phyloP scores from a whole-genome alignment of 1,284 basidiomycete genomes.

The Exsudoporus floridanus region DNA sequence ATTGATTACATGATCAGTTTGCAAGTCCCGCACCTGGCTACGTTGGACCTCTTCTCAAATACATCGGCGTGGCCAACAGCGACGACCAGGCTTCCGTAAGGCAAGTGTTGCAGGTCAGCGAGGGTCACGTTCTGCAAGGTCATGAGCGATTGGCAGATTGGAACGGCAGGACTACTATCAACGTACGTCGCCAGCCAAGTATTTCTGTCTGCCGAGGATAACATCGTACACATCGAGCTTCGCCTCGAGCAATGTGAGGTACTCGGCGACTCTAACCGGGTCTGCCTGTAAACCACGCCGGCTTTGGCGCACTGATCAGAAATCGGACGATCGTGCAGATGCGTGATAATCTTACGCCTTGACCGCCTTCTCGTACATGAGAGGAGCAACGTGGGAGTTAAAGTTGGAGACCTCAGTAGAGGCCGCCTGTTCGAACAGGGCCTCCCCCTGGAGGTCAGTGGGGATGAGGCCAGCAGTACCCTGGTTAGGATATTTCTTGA shows the following conservation, averaged over 20 bases:
- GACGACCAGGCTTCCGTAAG: slow-evolving; percentile 37
- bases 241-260: slow-evolving; percentile 28
- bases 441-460: slow-evolving; percentile 30
- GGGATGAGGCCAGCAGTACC: slow-evolving; percentile 38
- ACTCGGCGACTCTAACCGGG: slow-evolving; percentile 25
- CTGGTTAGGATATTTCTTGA: slow-evolving; percentile 43
- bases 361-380: slow-evolving; percentile 36
- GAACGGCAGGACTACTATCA: background rate
- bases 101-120: slow-evolving; percentile 54
- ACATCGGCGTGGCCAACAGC: background rate
- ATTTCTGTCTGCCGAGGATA: slow-evolving; percentile 48
- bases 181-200: slow-evolving; percentile 49
- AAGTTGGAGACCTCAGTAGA: slow-evolving; percentile 33
- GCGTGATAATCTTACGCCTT: slow-evolving; percentile 34
- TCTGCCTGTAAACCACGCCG: slow-evolving; percentile 20
- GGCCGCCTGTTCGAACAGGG: slow-evolving; percentile 36
- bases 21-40: slow-evolving; percentile 24
- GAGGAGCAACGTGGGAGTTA: slow-evolving; percentile 18
- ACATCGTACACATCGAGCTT: slow-evolving; percentile 46
- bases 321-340: background rate
- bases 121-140: slow-evolving; percentile 42
- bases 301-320: slow-evolving; percentile 6
- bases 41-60: slow-evolving; percentile 21
- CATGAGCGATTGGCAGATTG: slow-evolving; percentile 8
- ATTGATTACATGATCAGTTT: background rate